Conservation (phyloP, 2,329 filamentous ascomycete species). For the Alternaria longipes region DNA sequence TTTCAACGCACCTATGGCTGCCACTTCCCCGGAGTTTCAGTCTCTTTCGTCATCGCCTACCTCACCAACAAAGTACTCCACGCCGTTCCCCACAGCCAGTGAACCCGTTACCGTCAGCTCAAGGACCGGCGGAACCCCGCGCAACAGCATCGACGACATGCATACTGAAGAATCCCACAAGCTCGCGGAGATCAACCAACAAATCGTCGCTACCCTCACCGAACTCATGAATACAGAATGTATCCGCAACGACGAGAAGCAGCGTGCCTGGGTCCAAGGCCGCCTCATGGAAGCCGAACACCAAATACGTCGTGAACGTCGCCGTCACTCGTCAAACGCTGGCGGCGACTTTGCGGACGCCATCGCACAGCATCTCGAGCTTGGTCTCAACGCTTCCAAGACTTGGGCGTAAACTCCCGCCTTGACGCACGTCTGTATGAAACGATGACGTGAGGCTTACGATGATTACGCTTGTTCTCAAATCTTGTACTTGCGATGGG, state of each 20-base stretch:
- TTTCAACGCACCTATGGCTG: conserved; percentile 42
- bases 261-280: conserved; percentile 61
- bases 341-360: conserved; percentile 48
- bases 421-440: background rate
- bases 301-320: conserved; percentile 57
- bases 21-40: conserved; percentile 48
- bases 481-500: conserved; percentile 12
- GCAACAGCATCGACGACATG: conserved; percentile 42
- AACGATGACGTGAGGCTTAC: background rate
- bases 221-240: conserved; percentile 63
- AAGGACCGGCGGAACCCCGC: conserved; percentile 21
- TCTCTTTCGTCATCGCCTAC: conserved; percentile 48
- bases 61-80: conserved; percentile 33
- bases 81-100: conserved; percentile 35
- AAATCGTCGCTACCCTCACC: conserved; percentile 64
- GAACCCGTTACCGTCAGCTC: conserved; percentile 36
- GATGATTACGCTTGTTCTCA: background rate
- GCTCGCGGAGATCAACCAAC: conserved; percentile 60
- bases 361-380: conserved; percentile 48
- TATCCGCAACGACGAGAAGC: conserved; percentile 57
- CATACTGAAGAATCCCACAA: conserved; percentile 55
- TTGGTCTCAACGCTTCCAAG: conserved; percentile 38
- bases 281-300: conserved; percentile 64
- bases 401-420: conserved; percentile 34
- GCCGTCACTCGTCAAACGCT: conserved; percentile 48